These are phyloP conservation scores for Asterophora lycoperdoides DNA, from an alignment of 768 basidiomycete species.

Conservation along the genomic window DNA sequence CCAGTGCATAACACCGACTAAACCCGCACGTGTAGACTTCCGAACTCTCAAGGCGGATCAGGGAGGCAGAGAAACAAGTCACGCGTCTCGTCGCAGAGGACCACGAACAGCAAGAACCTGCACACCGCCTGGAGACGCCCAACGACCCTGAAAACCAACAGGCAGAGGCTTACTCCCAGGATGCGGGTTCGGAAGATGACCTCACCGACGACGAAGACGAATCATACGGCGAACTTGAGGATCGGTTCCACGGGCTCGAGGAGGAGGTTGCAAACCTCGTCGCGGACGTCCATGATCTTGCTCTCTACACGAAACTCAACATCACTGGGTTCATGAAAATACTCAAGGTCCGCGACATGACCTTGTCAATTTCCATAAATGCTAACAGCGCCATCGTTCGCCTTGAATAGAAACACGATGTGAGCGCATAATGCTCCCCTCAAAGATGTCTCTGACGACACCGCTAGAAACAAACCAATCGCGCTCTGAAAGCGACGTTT, in stretches of 20 bases:
- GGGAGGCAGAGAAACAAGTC: constrained; percentile 78
- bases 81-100: constrained; percentile 70
- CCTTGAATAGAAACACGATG: constrained; percentile 83
- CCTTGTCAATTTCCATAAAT: background rate
- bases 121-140: constrained; percentile 17
- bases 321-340: constrained; percentile 99
- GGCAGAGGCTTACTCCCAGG: constrained; percentile 43
- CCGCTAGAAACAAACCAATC: constrained; percentile 84
- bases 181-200: constrained; percentile 72
- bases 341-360: constrained; percentile 57
- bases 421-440: constrained; percentile 24
- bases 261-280: constrained; percentile 95
- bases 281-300: constrained; percentile 87
- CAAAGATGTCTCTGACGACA: constrained; percentile 1
- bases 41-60: constrained; percentile 79
- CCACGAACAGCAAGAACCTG: constrained; percentile 11
- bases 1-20: background rate
- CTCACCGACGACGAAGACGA: constrained; percentile 43
- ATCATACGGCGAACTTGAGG: constrained; percentile 75
- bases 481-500: constrained; percentile 81
- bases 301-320: constrained; percentile 92
- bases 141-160: constrained; percentile 60
- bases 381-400: background rate
- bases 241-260: constrained; percentile 81
- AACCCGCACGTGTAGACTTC: constrained; percentile 47